These are phyloP conservation scores for Podospora comata DNA, from an alignment of 495 filamentous ascomycete genomes.

Conservation along the genomic window DNA sequence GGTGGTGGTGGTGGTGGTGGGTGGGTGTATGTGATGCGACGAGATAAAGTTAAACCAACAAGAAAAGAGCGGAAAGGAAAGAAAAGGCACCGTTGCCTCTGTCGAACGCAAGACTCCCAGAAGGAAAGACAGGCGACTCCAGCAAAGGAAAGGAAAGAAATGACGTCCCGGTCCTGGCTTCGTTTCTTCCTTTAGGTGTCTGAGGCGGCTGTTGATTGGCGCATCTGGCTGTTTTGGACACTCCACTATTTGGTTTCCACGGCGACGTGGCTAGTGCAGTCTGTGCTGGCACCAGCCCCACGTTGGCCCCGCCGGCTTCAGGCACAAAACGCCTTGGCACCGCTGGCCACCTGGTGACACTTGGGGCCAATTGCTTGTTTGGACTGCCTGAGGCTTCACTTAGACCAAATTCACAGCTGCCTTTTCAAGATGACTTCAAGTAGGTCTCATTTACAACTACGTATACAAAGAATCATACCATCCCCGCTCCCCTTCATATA, in stretches of 20 bases:
- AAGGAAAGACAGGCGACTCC: not conserved
- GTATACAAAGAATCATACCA: not conserved
- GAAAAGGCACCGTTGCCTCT: not conserved
- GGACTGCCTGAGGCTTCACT: not conserved
- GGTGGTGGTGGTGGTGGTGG: not conserved
- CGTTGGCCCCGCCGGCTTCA: not conserved
- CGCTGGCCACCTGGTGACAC: not conserved
- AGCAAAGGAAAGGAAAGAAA: slow-evolving; percentile 3
- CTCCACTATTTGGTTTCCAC: slow-evolving; percentile 19
- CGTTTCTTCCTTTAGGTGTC: not conserved
- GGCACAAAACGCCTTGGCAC: not conserved
- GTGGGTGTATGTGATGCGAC: not conserved
- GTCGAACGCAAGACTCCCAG: not conserved
- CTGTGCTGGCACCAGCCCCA: slow-evolving; percentile 12
- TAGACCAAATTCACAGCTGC: too few species aligned
- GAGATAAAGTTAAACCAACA: not conserved
- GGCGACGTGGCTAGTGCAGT: slow-evolving; percentile 13
- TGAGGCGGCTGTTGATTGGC: slow-evolving; percentile 17
- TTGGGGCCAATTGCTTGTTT: slow-evolving; percentile 13
- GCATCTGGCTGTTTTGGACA: slow-evolving; percentile 23
- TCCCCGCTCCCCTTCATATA: not conserved
- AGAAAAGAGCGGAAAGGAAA: not conserved
- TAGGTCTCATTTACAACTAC: not conserved
- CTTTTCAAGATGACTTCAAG: too few species aligned
- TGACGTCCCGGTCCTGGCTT: slow-evolving; percentile 5